Percentiles rank a stretch among this genome's conserved stretches.
phyloP scores from a whole-genome alignment of 2,329 filamentous ascomycete genomes.

The Dactylella cylindrospora region DNA sequence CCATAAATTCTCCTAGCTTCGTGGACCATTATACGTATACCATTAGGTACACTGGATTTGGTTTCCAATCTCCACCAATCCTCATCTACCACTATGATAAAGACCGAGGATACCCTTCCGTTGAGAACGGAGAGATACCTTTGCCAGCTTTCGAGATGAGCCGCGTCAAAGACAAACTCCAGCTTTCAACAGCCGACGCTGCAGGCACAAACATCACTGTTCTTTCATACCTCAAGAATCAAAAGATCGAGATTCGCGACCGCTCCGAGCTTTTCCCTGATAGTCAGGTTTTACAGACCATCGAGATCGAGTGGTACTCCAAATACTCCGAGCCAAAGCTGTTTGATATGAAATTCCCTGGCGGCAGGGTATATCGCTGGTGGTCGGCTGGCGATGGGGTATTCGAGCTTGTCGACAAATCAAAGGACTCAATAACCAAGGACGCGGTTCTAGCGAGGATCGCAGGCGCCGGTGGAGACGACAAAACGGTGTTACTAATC shows the following conservation, averaged over 20 bases:
- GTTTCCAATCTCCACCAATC: not conserved
- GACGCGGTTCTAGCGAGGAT: slow-evolving; percentile 1
- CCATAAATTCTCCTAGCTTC: not conserved
- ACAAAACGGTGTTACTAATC: not conserved
- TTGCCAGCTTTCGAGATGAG: slow-evolving; percentile 3
- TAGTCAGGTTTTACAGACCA: slow-evolving; percentile 4
- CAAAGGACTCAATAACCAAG: not conserved
- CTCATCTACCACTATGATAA: slow-evolving; percentile 4
- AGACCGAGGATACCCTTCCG: not conserved
- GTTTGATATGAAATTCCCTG: slow-evolving; percentile 7
- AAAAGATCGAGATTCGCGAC: slow-evolving; percentile 22
- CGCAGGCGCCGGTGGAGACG: not conserved
- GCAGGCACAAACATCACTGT: slow-evolving; percentile 3
- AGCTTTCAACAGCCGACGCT: slow-evolving; percentile 3
- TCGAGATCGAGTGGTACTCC: slow-evolving; percentile 16
- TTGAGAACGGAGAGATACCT: too few relatives aligned
- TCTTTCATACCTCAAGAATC: slow-evolving; percentile 23
- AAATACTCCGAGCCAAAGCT: slow-evolving; percentile 17
- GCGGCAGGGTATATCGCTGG: slow-evolving; percentile 18
- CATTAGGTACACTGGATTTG: slow-evolving; percentile 10
- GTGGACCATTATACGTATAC: too few relatives aligned
- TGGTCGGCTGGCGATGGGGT: not conserved
- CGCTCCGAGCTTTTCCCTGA: not conserved
- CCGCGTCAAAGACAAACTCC: slow-evolving; percentile 28
- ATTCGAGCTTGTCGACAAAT: slow-evolving; percentile 19